Conservation (phyloP, 73 alveolate species). For the Uronychia setigera region DNA sequence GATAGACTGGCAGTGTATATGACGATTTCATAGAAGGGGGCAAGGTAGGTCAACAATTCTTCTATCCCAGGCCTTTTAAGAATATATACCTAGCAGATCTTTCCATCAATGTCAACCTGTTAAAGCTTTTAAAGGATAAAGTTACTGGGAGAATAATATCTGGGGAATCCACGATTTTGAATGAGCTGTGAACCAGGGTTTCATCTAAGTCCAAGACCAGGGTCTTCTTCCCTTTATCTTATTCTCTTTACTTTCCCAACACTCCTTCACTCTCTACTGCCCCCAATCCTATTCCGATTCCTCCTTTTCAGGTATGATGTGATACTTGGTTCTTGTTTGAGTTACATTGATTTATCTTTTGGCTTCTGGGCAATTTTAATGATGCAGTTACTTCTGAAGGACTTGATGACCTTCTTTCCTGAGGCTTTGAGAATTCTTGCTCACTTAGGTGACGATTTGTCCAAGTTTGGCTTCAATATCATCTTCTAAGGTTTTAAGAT, state of each 20-base stretch:
- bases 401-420: too few relatives aligned
- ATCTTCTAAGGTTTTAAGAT: too few relatives aligned
- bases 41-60: conserved; percentile 39
- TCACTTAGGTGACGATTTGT: not conserved
- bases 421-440: not conserved
- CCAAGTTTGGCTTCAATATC: not conserved
- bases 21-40: conserved; percentile 65
- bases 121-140: not conserved
- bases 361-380: too few relatives aligned
- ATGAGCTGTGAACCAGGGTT: conserved; percentile 75
- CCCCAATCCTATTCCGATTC: too few relatives aligned
- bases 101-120: conserved; percentile 58
- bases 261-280: not conserved
- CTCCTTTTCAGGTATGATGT: too few relatives aligned
- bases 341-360: too few relatives aligned
- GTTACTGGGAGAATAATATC: conserved; percentile 52
- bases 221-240: conserved; percentile 43
- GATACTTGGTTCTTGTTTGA: too few relatives aligned
- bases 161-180: conserved; percentile 38
- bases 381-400: too few relatives aligned
- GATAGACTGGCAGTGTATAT: conserved; percentile 72
- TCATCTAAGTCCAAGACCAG: conserved; percentile 85
- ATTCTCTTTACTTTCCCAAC: not conserved
- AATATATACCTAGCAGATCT: conserved; percentile 56
- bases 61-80: conserved; percentile 67